These are phyloP conservation scores for Salix purpurea DNA, from an alignment of 345 rosid species.

Conservation along the genomic window DNA sequence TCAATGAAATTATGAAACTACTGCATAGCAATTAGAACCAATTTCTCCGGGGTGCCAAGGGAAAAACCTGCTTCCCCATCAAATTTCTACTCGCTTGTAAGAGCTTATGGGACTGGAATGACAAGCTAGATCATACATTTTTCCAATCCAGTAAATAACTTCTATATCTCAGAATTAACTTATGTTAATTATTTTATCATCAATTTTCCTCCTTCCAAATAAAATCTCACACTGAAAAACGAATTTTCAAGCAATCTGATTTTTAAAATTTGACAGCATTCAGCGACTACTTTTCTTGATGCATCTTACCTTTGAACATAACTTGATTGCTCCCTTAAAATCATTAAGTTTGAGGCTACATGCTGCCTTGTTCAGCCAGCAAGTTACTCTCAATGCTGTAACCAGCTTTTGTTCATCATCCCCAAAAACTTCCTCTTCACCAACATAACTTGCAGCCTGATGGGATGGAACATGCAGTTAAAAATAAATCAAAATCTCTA, in stretches of 20 bases:
- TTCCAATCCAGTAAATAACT: not conserved
- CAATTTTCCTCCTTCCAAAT: not conserved
- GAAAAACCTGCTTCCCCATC: not conserved
- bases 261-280: not conserved
- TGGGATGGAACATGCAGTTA: not conserved
- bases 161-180: not conserved
- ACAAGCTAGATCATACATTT: not conserved
- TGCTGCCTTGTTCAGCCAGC: slow-evolving; percentile 63
- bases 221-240: not conserved
- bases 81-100: not conserved
- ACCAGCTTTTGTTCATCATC: slow-evolving; percentile 43
- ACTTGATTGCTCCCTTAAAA: slow-evolving; percentile 40
- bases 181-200: not conserved
- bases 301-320: slow-evolving; percentile 46
- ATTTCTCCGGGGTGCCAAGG: not conserved
- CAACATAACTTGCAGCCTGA: slow-evolving; percentile 48
- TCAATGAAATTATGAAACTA: not conserved
- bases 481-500: not conserved
- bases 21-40: not conserved
- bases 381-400: slow-evolving; percentile 41
- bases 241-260: not conserved
- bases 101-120: not conserved
- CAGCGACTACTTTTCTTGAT: not conserved
- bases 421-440: slow-evolving; percentile 41
- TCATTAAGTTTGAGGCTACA: slow-evolving; percentile 50